These are phyloP conservation scores for Fonsecaea erecta DNA, from an alignment of 2,329 filamentous ascomycete genomes.

Conservation along the genomic window DNA sequence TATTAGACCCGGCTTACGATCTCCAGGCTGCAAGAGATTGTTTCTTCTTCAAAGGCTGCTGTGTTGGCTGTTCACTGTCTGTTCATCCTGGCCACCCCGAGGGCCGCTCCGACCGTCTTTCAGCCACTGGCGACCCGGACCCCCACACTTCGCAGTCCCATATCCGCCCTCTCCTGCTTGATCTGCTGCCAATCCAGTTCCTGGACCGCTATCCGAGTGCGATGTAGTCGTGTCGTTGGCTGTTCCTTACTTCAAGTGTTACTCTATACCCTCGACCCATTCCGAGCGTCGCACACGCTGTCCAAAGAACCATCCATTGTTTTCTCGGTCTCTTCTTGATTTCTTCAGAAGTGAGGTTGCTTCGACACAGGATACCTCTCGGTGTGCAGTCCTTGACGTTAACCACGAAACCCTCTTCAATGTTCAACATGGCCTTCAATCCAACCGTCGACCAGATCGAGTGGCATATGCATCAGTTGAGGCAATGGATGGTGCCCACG, in stretches of 20 bases:
- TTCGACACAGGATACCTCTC: background rate
- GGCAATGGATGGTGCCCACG: slow-evolving; percentile 36
- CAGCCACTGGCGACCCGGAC: slow-evolving; percentile 8
- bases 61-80: background rate
- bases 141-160: slow-evolving; percentile 10
- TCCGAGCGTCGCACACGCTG: background rate
- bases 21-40: slow-evolving; percentile 3
- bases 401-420: background rate
- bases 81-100: background rate
- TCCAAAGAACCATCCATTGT: background rate
- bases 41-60: slow-evolving; percentile 8
- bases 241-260: slow-evolving; percentile 15
- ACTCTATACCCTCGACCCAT: slow-evolving; percentile 4
- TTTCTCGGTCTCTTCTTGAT: background rate
- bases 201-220: slow-evolving; percentile 4
- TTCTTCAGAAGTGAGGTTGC: background rate
- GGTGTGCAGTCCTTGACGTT: background rate
- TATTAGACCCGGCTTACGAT: slow-evolving; percentile 9
- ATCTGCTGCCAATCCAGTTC: slow-evolving; percentile 3
- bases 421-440: slow-evolving; percentile 30
- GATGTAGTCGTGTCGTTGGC: slow-evolving; percentile 19
- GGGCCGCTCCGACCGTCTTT: slow-evolving; percentile 8
- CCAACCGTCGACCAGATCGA: slow-evolving; percentile 33
- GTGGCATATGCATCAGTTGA: slow-evolving; percentile 36
- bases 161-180: slow-evolving; percentile 7